A percentile compares a stretch with the other conserved stretches of the same genome.
Evolutionary conservation across 1,284 basidiomycete genomes (phyloP).

Genomic region (Tilletia walkeri): DNA sequence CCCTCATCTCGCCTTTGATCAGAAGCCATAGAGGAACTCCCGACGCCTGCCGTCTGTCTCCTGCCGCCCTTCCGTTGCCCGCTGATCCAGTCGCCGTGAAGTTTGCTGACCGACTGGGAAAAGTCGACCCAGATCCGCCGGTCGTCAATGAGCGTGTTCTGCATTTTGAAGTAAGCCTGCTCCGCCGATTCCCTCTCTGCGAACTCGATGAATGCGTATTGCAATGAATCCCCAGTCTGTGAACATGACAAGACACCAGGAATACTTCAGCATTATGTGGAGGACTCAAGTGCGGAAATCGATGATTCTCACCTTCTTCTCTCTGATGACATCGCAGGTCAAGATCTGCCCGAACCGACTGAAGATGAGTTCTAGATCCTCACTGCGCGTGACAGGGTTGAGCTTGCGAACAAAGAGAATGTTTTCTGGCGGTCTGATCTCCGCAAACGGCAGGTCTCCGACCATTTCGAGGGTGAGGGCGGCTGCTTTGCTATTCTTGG

Average conservation of each 20-base stretch:
- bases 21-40: too few relatives aligned
- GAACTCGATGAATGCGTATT: slow-evolving; percentile 99
- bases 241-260: not conserved
- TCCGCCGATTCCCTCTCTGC: slow-evolving; percentile 88
- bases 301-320: slow-evolving; percentile 65
- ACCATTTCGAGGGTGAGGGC: slow-evolving; percentile 99
- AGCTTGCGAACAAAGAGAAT: slow-evolving; percentile 98
- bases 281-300: not conserved
- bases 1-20: too few relatives aligned
- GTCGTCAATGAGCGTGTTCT: slow-evolving; percentile 98
- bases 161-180: slow-evolving; percentile 97
- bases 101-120: slow-evolving; percentile 68
- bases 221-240: slow-evolving; percentile 83
- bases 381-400: slow-evolving; percentile 89
- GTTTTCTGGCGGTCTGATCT: slow-evolving; percentile 95
- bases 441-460: slow-evolving; percentile 95
- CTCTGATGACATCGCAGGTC: slow-evolving; percentile 94
- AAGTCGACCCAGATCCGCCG: slow-evolving; percentile 98
- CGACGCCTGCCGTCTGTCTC: not conserved
- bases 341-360: slow-evolving; percentile 90
- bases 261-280: not conserved
- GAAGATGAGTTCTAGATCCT: slow-evolving; percentile 96
- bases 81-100: slow-evolving; percentile 59
- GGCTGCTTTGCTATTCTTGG: slow-evolving; percentile 82
- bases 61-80: slow-evolving; percentile 37